phyloP scores from a whole-genome alignment of 768 basidiomycete genomes.

The Clavaria fumosa region DNA sequence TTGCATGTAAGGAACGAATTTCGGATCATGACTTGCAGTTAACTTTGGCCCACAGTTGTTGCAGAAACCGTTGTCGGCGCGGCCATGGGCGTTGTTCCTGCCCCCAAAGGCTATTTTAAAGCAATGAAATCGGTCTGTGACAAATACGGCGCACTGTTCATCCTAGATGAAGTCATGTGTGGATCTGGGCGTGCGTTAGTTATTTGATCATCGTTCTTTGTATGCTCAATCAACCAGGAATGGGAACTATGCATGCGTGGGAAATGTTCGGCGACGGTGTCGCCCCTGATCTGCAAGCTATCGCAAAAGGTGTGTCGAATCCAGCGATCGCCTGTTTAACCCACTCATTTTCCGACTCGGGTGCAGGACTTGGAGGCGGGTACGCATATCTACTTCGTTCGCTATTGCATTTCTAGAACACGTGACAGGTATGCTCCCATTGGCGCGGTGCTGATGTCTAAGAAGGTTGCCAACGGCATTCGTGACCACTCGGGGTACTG shows the following conservation, averaged over 20 bases:
- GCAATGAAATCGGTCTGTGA: conserved; percentile 75
- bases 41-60: conserved; percentile 32
- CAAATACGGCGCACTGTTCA: conserved; percentile 63
- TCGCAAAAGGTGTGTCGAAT: conserved; percentile 86
- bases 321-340: too few species aligned
- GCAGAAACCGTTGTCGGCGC: conserved; percentile 85
- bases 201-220: background rate
- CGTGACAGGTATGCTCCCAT: conserved; percentile 56
- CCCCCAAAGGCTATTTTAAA: conserved; percentile 75
- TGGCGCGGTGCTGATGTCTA: conserved; percentile 66
- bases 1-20: conserved; percentile 49
- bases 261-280: conserved; percentile 66
- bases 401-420: background rate
- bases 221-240: conserved; percentile 31
- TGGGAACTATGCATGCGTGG: conserved; percentile 83
- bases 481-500: conserved; percentile 51
- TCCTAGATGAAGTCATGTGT: conserved; percentile 59
- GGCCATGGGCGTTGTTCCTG: conserved; percentile 57
- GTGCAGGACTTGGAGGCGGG: conserved; percentile 87
- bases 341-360: too few species aligned
- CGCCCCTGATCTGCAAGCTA: conserved; percentile 72
- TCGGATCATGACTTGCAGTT: background rate
- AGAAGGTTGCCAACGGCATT: conserved; percentile 55
- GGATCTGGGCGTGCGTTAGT: conserved; percentile 30
- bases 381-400: conserved; percentile 18